Evolutionary conservation across 176 grass and related monocot species (phyloP).

Genomic region (Rhynchospora breviuscula): DNA sequence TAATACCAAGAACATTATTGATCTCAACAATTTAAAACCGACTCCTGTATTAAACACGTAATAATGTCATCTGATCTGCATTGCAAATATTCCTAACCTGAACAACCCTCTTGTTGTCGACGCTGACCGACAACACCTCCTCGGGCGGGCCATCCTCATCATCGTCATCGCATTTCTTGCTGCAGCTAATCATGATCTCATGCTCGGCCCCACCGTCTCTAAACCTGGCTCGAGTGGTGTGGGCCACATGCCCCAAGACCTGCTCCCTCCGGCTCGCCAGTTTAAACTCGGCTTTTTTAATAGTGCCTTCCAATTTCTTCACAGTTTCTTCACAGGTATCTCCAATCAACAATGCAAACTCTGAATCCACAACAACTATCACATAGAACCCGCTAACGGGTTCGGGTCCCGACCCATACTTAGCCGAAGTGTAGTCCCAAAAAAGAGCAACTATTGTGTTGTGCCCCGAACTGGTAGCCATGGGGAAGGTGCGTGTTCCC

Average conservation of each 20-base stretch:
- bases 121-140: conserved; percentile 58
- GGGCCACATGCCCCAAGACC: conserved; percentile 40
- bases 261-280: conserved; percentile 42
- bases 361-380: conserved; percentile 47
- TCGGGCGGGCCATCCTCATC: neutral
- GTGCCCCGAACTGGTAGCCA: neutral
- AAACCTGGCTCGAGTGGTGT: conserved; percentile 52
- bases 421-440: conserved; percentile 71
- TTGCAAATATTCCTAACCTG: conserved; percentile 12
- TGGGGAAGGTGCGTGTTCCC: conserved; percentile 28
- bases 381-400: conserved; percentile 59
- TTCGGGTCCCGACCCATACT: conserved; percentile 38
- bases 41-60: neutral
- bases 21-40: neutral
- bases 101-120: conserved; percentile 72
- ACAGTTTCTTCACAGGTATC: conserved; percentile 55
- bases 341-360: conserved; percentile 63
- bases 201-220: conserved; percentile 56
- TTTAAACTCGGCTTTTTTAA: conserved; percentile 28
- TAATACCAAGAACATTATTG: neutral
- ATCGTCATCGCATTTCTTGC: neutral
- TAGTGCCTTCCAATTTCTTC: conserved; percentile 51
- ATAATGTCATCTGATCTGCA: neutral
- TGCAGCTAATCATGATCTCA: conserved; percentile 72
- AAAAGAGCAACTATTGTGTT: conserved; percentile 37